phyloP scores from a whole-genome alignment of 2,329 filamentous ascomycete genomes.

The Scleromitrula shiraiana region DNA sequence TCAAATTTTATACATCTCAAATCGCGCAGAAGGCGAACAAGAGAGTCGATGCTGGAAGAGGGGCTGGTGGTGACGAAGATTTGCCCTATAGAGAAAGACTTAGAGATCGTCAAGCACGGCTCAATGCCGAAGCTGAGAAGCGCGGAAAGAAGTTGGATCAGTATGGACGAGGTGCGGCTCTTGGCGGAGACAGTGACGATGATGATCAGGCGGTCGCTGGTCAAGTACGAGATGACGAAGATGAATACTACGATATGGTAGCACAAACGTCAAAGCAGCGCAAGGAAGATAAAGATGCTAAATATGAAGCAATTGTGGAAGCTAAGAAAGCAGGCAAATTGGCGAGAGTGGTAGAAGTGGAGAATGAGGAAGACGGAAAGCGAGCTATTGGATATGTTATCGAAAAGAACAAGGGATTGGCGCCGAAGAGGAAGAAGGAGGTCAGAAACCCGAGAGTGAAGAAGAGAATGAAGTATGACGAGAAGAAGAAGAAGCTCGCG shows the following conservation, averaged over 20 bases:
- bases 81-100: conserved; percentile 85
- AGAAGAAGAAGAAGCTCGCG: conserved; percentile 94
- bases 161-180: conserved; percentile 53
- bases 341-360: conserved; percentile 56
- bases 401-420: conserved; percentile 94
- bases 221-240: conserved; percentile 36
- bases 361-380: conserved; percentile 74
- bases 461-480: conserved; percentile 93
- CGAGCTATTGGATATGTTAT: conserved; percentile 89
- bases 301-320: conserved; percentile 45
- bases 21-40: conserved; percentile 92
- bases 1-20: conserved; percentile 97
- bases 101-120: conserved; percentile 73
- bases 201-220: conserved; percentile 34
- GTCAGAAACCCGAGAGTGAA: conserved; percentile 92
- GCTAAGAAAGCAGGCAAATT: conserved; percentile 55
- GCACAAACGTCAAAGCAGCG: conserved; percentile 62
- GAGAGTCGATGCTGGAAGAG: conserved; percentile 62
- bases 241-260: conserved; percentile 88
- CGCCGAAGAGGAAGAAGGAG: conserved; percentile 86
- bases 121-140: conserved; percentile 82
- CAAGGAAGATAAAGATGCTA: conserved; percentile 61
- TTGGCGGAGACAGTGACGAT: conserved; percentile 47
- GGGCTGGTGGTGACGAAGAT: conserved; percentile 72
- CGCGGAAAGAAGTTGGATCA: conserved; percentile 61